Percentiles rank a stretch among this genome's conserved stretches.
Conservation (phyloP, 768 basidiomycete genomes). For the Serendipita sp. region DNA sequence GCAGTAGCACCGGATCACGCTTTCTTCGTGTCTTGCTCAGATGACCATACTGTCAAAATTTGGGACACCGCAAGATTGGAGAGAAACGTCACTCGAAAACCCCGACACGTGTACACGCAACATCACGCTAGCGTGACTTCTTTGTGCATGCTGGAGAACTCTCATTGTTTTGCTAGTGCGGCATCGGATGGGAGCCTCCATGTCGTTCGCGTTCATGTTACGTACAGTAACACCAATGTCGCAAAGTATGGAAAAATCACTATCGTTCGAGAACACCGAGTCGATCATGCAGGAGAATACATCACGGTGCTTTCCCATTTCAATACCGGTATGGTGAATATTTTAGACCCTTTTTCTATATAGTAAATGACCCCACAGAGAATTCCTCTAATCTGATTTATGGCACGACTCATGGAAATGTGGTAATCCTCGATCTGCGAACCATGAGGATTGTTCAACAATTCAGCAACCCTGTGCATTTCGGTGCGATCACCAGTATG, state of each 20-base stretch:
- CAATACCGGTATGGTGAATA: constrained; percentile 39
- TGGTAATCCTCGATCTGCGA: constrained; percentile 67
- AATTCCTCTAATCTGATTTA: constrained; percentile 69
- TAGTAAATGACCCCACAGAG: constrained; percentile 27
- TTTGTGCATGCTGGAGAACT: constrained; percentile 70
- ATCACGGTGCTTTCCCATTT: constrained; percentile 75
- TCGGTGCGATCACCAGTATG: constrained; percentile 72
- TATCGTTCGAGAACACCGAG: constrained; percentile 62
- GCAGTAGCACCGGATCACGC: constrained; percentile 85
- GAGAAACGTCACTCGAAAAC: constrained; percentile 78
- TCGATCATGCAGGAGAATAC: constrained; percentile 61
- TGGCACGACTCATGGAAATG: constrained; percentile 64
- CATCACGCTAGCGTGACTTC: constrained; percentile 52
- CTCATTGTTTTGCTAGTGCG: constrained; percentile 67
- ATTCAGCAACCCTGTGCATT: constrained; percentile 73
- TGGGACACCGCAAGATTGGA: constrained; percentile 71
- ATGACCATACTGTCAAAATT: constrained; percentile 26
- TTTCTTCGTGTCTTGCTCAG: constrained; percentile 45
- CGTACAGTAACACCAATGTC: constrained; percentile 38
- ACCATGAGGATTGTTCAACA: constrained; percentile 63
- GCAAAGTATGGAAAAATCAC: constrained; percentile 77
- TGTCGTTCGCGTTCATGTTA: constrained; percentile 66
- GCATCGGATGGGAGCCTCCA: constrained; percentile 20
- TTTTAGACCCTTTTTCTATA: not conserved
- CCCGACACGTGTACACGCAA: constrained; percentile 22